Conservation (phyloP, 352 stramenopile species). For the Sclerospora graminicola region DNA sequence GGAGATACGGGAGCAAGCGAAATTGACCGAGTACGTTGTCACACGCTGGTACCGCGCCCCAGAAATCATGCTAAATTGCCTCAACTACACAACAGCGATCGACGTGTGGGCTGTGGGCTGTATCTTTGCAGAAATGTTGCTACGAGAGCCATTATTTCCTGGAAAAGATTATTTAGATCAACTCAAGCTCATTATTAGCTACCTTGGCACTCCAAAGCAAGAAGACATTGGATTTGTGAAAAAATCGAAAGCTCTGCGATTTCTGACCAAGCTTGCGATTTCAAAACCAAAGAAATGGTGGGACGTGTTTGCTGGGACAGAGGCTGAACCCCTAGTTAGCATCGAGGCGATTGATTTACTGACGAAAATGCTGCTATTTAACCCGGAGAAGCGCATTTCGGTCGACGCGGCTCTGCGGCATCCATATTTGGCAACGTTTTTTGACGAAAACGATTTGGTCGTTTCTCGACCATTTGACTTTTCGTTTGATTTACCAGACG, state of each 20-base stretch:
- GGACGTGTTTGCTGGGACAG: slow-evolving; percentile 40
- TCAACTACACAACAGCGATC: slow-evolving; percentile 91
- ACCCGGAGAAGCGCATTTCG: slow-evolving; percentile 63
- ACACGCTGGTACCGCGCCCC: slow-evolving; percentile 83
- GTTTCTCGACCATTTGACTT: slow-evolving; percentile 42
- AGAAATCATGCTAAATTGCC: slow-evolving; percentile 92
- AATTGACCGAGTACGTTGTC: slow-evolving; percentile 57
- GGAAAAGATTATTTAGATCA: slow-evolving; percentile 81
- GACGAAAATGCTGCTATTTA: slow-evolving; percentile 59
- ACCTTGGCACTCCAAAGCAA: slow-evolving; percentile 55
- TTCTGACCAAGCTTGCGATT: slow-evolving; percentile 74
- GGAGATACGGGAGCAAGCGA: slow-evolving; percentile 9
- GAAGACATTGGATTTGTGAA: slow-evolving; percentile 77
- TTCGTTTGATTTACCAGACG: slow-evolving; percentile 53
- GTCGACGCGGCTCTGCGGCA: slow-evolving; percentile 44
- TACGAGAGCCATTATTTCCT: slow-evolving; percentile 93
- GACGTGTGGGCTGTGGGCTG: slow-evolving; percentile 94
- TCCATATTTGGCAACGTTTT: slow-evolving; percentile 80
- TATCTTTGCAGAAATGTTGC: slow-evolving; percentile 97
- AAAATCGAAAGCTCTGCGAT: slow-evolving; percentile 85
- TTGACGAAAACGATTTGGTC: slow-evolving; percentile 58
- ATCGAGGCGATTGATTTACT: slow-evolving; percentile 49
- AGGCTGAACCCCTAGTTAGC: slow-evolving; percentile 22
- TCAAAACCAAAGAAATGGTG: slow-evolving; percentile 65
- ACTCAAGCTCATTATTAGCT: slow-evolving; percentile 75